Evolutionary conservation across 805 yeast genomes (phyloP), one percentile per base, ranked within the genome.

Genomic region (Ogataea neopini): DNA sequence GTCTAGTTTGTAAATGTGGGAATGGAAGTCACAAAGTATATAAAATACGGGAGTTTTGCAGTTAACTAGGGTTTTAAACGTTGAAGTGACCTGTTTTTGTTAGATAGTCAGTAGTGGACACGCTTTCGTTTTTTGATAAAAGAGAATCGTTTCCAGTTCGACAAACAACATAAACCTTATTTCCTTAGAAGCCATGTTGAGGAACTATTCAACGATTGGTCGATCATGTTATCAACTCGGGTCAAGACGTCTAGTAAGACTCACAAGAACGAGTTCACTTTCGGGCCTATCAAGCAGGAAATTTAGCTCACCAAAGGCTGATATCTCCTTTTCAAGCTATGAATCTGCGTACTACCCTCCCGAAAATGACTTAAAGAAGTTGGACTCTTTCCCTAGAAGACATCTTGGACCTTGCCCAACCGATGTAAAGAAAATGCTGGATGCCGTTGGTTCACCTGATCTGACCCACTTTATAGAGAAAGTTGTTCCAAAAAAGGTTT

Each of bases 361-460:
- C 19, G 39, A 54, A 17, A 40, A 48, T 6, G 52, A 51, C n/a
- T 47, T 56, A 36, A 43, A 56, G 15, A 57, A 49, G 43, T 73
- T 88, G 48, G 99, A 94, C 63, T 84, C 94, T 1, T 94, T 92
- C 67, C 79, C 86, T 42, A 80, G 95, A 61, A 87, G 98, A 60
- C 99, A 94, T 68, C 73, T 92, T 49, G 99, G 99, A 10, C 89
- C 95, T 19, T 73, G 78, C 11, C 83, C 87, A 0, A 59, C 54
- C 0, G 82, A 88, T 53, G 86, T 86, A 15, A 61, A 68, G 14
- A 65, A 69, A 26, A 89, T 92, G 96, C 75, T 94, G 44, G 50
- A 67, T 3, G 66, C 75, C 9, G 72, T 91, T 44, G 91, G 89
- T 1, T 81, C 82, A 63, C 53, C 68, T 1, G 86, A 88, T 62